Evolutionary conservation across 371 early-diverging fungal species (phyloP).

Genomic region (Mortierella sp.): DNA sequence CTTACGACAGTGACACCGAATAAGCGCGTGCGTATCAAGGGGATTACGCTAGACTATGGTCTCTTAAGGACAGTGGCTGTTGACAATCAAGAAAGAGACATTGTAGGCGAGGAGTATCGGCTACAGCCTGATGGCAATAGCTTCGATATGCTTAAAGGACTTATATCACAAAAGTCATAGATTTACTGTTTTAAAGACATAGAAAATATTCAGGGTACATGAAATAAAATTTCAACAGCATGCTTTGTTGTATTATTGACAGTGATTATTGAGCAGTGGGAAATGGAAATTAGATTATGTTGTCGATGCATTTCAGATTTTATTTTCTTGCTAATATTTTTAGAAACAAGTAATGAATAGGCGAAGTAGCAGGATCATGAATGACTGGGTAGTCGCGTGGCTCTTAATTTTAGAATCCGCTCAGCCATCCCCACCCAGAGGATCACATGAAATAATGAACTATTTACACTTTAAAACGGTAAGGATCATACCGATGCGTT

Average conservation of each 20-base stretch:
- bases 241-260: too few species aligned
- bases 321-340: too few species aligned
- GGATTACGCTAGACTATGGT: conserved; percentile 85
- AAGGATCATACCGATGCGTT: background rate
- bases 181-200: background rate
- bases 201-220: too few species aligned
- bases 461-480: background rate
- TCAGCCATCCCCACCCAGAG: background rate
- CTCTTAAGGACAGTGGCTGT: conserved; percentile 77
- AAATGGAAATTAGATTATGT: too few species aligned
- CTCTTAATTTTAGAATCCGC: background rate
- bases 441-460: background rate
- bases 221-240: too few species aligned
- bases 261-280: too few species aligned
- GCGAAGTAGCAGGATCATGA: background rate
- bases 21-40: conserved; percentile 73
- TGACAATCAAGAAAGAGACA: conserved; percentile 50
- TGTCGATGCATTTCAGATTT: too few species aligned
- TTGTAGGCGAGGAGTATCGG: conserved; percentile 64
- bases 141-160: conserved; percentile 95
- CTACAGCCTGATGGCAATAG: conserved; percentile 96
- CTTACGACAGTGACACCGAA: conserved; percentile 71
- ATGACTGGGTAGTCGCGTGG: background rate
- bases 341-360: too few species aligned
- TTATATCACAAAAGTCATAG: conserved; percentile 66